Evolutionary conservation across 225 moss, liverwort and hornwort genomes (phyloP).

Genomic region (Asterella californica): DNA sequence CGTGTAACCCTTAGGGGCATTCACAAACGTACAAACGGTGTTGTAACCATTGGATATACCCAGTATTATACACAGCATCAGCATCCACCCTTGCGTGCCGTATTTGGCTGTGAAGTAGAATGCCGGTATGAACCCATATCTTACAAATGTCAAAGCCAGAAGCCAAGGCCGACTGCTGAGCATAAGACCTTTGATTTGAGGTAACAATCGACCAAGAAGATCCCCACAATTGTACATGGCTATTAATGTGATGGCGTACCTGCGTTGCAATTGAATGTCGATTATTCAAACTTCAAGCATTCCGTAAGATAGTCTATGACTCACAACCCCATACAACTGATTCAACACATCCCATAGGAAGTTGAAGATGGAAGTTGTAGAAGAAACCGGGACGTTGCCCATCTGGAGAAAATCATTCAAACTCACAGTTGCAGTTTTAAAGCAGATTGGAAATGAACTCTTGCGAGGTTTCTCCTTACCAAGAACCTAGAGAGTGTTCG

Average conservation of each 20-base stretch:
- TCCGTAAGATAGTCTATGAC: background rate
- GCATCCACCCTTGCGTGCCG: too few species aligned
- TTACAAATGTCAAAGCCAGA: too few species aligned
- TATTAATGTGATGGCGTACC: conserved; percentile 76
- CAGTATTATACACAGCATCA: too few species aligned
- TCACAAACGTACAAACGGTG: too few species aligned
- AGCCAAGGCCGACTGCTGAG: conserved; percentile 53
- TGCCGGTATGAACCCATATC: too few species aligned
- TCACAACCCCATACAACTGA: background rate
- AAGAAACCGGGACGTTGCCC: background rate
- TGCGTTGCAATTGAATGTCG: conserved; percentile 22
- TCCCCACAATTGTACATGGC: conserved; percentile 85
- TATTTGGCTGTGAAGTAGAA: too few species aligned
- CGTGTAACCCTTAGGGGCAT: too few species aligned
- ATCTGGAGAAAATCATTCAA: background rate
- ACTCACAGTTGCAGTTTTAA: background rate
- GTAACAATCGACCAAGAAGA: conserved; percentile 65
- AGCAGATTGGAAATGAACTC: background rate
- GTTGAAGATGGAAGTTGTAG: background rate
- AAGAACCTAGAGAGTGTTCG: conserved; percentile 63
- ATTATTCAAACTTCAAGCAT: background rate
- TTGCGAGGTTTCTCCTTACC: conserved; percentile 34
- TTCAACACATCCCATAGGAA: background rate
- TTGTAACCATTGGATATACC: too few species aligned
- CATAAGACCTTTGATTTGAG: conserved; percentile 44